A percentile compares a stretch with the other conserved stretches of the same genome.
phyloP scores from a whole-genome alignment of 2,329 filamentous ascomycete genomes.

The Trichoderma sp. region DNA sequence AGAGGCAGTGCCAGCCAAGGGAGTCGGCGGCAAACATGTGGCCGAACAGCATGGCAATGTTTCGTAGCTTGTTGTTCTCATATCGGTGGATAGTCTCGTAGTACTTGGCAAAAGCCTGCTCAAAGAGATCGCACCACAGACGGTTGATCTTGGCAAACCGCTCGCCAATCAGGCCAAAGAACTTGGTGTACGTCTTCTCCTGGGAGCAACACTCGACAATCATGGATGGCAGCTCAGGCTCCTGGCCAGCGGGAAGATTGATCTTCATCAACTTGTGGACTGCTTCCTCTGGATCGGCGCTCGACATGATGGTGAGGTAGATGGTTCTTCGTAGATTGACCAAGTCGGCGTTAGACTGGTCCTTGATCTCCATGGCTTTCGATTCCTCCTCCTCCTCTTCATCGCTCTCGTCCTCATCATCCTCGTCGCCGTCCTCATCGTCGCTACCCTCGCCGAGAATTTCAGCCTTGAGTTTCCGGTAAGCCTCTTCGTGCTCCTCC shows the following conservation, averaged over 20 bases:
- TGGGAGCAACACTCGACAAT: slow-evolving; percentile 95
- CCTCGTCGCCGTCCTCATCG: slow-evolving; percentile 67
- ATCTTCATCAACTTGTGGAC: slow-evolving; percentile 97
- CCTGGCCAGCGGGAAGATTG: slow-evolving; percentile 79
- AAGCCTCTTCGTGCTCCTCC: slow-evolving; percentile 87
- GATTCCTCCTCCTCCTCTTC: slow-evolving; percentile 75
- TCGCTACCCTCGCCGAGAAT: slow-evolving; percentile 93
- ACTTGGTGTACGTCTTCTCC: slow-evolving; percentile 95
- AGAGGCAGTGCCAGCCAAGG: slow-evolving; percentile 88
- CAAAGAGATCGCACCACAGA: slow-evolving; percentile 90
- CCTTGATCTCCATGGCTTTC: slow-evolving; percentile 90
- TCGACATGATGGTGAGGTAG: slow-evolving; percentile 96
- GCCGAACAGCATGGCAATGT: slow-evolving; percentile 92
- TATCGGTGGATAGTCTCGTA: slow-evolving; percentile 97
- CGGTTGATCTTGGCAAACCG: slow-evolving; percentile 94
- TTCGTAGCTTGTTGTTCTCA: slow-evolving; percentile 91
- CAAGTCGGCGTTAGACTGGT: slow-evolving; percentile 93
- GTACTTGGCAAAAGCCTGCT: slow-evolving; percentile 85
- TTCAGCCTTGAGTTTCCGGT: slow-evolving; percentile 86
- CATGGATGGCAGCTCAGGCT: slow-evolving; percentile 92
- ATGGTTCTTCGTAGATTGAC: slow-evolving; percentile 92
- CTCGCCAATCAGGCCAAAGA: slow-evolving; percentile 92
- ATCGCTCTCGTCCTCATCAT: slow-evolving; percentile 65
- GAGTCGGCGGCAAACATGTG: slow-evolving; percentile 86
- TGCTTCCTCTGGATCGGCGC: slow-evolving; percentile 92